phyloP scores from a whole-genome alignment of 139 green algal species.

The Chlamydomonas urium region DNA sequence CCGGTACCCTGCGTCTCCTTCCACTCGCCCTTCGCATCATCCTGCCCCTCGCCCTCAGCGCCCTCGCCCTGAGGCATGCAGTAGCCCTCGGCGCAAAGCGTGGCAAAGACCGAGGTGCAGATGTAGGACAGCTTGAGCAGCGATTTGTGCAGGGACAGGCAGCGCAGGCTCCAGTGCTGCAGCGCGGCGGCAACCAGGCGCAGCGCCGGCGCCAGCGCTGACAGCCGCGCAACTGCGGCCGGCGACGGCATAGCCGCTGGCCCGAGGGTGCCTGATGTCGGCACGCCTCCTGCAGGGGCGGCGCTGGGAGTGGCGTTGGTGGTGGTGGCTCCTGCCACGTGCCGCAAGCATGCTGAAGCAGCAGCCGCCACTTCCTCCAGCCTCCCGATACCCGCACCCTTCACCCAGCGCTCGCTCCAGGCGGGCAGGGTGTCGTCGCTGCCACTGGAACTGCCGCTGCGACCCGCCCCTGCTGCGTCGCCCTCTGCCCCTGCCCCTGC shows the following conservation, averaged over 20 bases:
- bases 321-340: neutral
- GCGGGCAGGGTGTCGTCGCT: neutral
- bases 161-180: constrained; percentile 33
- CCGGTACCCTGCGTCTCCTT: constrained; percentile 72
- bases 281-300: too few species aligned
- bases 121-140: constrained; percentile 84
- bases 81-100: constrained; percentile 84
- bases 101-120: constrained; percentile 64
- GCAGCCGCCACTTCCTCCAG: constrained; percentile 12
- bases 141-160: constrained; percentile 59
- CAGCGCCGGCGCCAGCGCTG: neutral
- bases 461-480: neutral
- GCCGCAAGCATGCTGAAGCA: neutral
- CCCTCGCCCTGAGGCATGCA: constrained; percentile 63
- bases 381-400: neutral
- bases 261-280: too few species aligned
- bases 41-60: constrained; percentile 34
- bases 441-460: too few species aligned
- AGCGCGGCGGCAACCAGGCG: constrained; percentile 30
- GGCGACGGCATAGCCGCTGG: too few species aligned
- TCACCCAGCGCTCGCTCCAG: neutral
- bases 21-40: constrained; percentile 48
- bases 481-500: neutral
- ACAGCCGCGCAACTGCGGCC: neutral
- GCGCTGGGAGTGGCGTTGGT: neutral